These are phyloP conservation scores for Eimeria brunetti DNA, from an alignment of 169 alveolate species.

Conservation along the genomic window DNA sequence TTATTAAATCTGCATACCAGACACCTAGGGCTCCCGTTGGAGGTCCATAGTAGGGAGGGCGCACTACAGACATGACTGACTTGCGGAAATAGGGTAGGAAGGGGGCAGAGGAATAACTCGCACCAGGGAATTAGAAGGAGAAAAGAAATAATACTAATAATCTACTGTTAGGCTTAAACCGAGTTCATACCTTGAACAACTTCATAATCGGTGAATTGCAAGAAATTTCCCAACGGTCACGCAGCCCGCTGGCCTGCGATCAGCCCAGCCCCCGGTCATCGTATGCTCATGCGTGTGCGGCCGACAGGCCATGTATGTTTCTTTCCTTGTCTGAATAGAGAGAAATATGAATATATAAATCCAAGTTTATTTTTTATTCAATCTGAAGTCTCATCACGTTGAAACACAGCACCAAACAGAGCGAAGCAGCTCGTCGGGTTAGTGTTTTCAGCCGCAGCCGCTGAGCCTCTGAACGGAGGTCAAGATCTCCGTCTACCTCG, in stretches of 20 bases:
- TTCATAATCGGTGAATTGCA: background rate
- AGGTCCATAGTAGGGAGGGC: no score
- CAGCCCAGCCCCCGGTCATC: conserved; percentile 44
- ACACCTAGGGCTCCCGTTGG: no score
- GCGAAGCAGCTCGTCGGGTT: background rate
- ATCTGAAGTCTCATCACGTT: background rate
- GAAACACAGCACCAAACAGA: background rate
- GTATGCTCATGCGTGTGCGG: conserved; percentile 17
- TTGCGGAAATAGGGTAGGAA: background rate
- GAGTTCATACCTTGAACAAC: background rate
- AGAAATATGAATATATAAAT: background rate
- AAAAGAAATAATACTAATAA: background rate
- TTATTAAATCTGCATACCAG: no score
- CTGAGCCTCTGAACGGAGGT: background rate
- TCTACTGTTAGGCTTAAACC: background rate
- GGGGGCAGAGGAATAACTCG: background rate
- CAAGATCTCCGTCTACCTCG: background rate
- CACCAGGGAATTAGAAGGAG: background rate
- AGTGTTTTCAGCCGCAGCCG: background rate
- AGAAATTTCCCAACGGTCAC: conserved; percentile 3
- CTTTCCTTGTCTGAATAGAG: background rate
- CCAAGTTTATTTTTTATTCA: background rate
- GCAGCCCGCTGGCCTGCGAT: conserved; percentile 50
- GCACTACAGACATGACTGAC: background rate
- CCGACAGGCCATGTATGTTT: background rate